Conservation (phyloP, 495 filamentous ascomycete genomes). For the Trichocladium uniseriatum region DNA sequence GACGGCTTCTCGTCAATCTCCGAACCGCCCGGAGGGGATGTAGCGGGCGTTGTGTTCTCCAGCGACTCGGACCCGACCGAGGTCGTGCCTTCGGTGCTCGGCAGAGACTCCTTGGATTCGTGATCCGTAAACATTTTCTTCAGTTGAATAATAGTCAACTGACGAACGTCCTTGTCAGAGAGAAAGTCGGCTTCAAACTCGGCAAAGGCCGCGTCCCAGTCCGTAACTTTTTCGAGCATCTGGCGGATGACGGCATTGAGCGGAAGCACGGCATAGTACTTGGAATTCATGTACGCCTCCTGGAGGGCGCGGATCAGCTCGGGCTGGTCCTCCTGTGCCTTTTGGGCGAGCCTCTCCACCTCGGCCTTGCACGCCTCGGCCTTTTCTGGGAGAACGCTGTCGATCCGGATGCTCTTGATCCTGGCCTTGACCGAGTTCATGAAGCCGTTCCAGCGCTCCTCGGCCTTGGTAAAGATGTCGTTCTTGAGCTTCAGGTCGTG, state of each 20-base stretch:
- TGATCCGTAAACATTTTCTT: constrained; percentile 94
- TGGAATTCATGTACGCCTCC: constrained; percentile 81
- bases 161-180: constrained; percentile 93
- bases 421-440: constrained; percentile 75
- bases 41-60: constrained; percentile 33
- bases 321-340: constrained; percentile 70
- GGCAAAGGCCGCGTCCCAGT: constrained; percentile 85
- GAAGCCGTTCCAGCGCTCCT: constrained; percentile 74
- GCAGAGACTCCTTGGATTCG: constrained; percentile 60
- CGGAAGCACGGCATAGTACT: constrained; percentile 93
- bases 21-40: constrained; percentile 19
- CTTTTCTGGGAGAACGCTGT: constrained; percentile 83
- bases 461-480: constrained; percentile 69
- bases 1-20: constrained; percentile 24
- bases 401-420: constrained; percentile 77
- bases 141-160: constrained; percentile 82
- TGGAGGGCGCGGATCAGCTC: constrained; percentile 67
- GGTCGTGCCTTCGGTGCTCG: constrained; percentile 51
- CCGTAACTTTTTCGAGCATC: constrained; percentile 84
- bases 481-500: constrained; percentile 87
- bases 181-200: constrained; percentile 92
- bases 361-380: constrained; percentile 69
- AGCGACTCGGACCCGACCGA: constrained; percentile 32
- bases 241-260: constrained; percentile 78
- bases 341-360: constrained; percentile 63